phyloP scores from a whole-genome alignment of 805 yeast species.

The Barnettozyma populi region DNA sequence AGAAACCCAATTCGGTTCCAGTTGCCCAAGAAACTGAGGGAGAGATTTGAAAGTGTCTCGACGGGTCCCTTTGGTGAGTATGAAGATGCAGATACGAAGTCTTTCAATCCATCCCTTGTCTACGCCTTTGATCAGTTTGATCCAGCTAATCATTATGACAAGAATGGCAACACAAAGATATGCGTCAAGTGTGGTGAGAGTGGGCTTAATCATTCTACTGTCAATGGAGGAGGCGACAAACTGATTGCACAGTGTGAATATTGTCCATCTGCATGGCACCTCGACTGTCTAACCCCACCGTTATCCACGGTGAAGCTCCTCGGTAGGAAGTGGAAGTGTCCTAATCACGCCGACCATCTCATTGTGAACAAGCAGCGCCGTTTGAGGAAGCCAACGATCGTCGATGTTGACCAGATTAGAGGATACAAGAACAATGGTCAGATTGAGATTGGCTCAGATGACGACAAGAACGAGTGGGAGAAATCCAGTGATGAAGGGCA shows the following conservation, averaged over 20 bases:
- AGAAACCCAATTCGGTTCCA: slow-evolving; percentile 62
- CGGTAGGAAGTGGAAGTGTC: slow-evolving; percentile 87
- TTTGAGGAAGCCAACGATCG: slow-evolving; percentile 43
- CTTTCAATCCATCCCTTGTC: slow-evolving; percentile 36
- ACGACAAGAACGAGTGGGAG: slow-evolving; percentile 8
- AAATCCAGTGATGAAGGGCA: neutral
- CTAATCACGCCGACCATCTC: slow-evolving; percentile 55
- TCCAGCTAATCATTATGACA: slow-evolving; percentile 60
- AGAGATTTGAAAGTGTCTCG: slow-evolving; percentile 64
- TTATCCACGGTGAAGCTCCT: slow-evolving; percentile 64
- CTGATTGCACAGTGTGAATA: slow-evolving; percentile 73
- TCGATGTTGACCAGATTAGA: slow-evolving; percentile 50
- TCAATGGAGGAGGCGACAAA: slow-evolving; percentile 37
- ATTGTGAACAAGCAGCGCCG: slow-evolving; percentile 35
- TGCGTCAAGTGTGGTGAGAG: slow-evolving; percentile 77
- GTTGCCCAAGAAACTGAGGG: slow-evolving; percentile 65
- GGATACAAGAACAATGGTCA: slow-evolving; percentile 51
- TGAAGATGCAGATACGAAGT: slow-evolving; percentile 53
- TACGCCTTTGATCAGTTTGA: slow-evolving; percentile 48
- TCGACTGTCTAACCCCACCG: slow-evolving; percentile 81
- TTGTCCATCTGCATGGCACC: slow-evolving; percentile 80
- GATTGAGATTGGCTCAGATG: slow-evolving; percentile 48
- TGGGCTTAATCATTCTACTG: slow-evolving; percentile 43
- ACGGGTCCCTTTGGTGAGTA: slow-evolving; percentile 70
- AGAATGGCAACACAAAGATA: slow-evolving; percentile 58